These are phyloP conservation scores for Pistacia vera DNA, from an alignment of 345 rosid genomes.

Conservation along the genomic window DNA sequence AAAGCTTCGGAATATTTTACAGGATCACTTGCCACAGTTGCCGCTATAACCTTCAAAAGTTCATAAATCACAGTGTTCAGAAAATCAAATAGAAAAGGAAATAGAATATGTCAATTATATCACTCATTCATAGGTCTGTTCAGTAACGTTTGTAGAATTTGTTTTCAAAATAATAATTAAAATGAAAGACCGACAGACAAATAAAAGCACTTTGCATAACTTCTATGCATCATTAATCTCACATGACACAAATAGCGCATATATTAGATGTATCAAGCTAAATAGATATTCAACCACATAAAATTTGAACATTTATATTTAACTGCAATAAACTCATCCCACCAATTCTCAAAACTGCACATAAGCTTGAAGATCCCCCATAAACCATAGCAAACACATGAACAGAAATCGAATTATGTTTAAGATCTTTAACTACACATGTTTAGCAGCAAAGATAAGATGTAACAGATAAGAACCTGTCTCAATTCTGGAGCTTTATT, in stretches of 20 bases:
- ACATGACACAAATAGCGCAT: no score
- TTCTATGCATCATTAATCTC: not conserved
- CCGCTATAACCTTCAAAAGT: constrained; percentile 79
- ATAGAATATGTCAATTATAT: not conserved
- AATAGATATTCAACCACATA: not conserved
- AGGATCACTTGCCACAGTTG: constrained; percentile 80
- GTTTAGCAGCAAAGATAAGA: constrained; percentile 3
- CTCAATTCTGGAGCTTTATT: constrained; percentile 58
- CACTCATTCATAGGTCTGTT: not conserved
- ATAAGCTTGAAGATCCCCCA: not conserved
- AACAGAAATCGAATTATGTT: not conserved
- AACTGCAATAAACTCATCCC: not conserved
- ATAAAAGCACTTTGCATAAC: not conserved
- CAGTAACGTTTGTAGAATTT: not conserved
- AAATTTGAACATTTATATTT: not conserved
- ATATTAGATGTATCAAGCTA: not conserved
- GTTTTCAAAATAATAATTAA: not conserved
- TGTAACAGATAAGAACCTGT: constrained; percentile 43
- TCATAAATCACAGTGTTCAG: constrained; percentile 4
- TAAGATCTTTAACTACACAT: not conserved
- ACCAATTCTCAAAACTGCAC: not conserved
- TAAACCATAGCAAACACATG: not conserved
- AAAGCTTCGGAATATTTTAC: constrained; percentile 79
- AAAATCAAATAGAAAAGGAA: constrained; percentile 9
- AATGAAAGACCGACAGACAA: not conserved